Evolutionary conservation across 2,329 filamentous ascomycete genomes (phyloP), one percentile per base, ranked within the genome.

Genomic region (Chaetomium sp.): DNA sequence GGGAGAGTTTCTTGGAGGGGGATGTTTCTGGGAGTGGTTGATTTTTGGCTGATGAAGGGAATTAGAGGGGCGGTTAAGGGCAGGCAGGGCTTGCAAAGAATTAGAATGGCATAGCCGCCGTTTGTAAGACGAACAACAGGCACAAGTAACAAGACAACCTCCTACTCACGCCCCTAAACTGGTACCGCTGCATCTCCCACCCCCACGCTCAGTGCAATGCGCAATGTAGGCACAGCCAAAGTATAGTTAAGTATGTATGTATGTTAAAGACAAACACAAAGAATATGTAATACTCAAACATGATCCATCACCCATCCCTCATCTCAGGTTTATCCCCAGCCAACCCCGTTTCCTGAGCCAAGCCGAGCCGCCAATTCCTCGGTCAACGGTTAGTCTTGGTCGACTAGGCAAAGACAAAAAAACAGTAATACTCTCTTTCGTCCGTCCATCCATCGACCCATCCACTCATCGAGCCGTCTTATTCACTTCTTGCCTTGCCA

Each of bases 221-320:
- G 50, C 13, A 53, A 53, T n/a, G 13, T 1, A 51, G 31, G 21
- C 8, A 10, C n/a, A 21, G n/a, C n/a, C 42, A 47, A 47, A 21
- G 19, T 9, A 21, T 16, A 47, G 7, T 2, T 47, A 47, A n/a
- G 50, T 53, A 29, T 51, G 23, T 51, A 19, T 29, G 25, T 29
- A 53, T 29, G 23, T 53, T 29, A 53, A 53, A 53, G 31, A 29
- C 21, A 21, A 27, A 4, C 50, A 25, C 12, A 29, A 25, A 12
- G 25, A 53, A 29, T 53, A 53, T 25, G 25, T 53, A 53, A 31
- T 53, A 53, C 50, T 53, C 50, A 53, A 53, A 53, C 50, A 53
- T 53, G 50, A 27, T 29, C 50, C 42, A 47, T 47, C 42, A 47
- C 42, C 50, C 50, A 29, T 53, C 50, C 50, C 50, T 53, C 50